Evolutionary conservation across 768 basidiomycete species (phyloP).

Genomic region (Leccinum boreale): DNA sequence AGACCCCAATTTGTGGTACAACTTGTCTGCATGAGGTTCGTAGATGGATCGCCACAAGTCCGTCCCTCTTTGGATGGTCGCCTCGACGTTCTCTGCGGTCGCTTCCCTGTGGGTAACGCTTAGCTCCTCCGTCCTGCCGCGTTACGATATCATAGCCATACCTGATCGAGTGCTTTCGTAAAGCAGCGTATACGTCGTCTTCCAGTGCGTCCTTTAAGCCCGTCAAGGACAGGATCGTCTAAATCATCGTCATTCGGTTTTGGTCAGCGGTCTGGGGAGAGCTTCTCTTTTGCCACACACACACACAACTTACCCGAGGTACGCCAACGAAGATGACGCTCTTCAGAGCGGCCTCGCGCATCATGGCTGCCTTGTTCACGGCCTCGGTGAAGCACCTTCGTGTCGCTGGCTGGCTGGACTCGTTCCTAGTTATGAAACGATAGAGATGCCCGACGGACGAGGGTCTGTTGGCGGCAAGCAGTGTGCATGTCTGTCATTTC

Average conservation of each 20-base stretch:
- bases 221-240: slow-evolving; percentile 82
- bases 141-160: slow-evolving; percentile 21
- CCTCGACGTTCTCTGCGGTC: slow-evolving; percentile 61
- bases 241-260: slow-evolving; percentile 13
- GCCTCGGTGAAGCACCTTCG: slow-evolving; percentile 49
- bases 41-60: slow-evolving; percentile 86
- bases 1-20: slow-evolving; percentile 78
- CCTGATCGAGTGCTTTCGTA: slow-evolving; percentile 69
- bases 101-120: slow-evolving; percentile 46
- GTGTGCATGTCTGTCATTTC: slow-evolving; percentile 68
- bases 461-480: slow-evolving; percentile 80
- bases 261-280: slow-evolving; percentile 3
- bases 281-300: neutral
- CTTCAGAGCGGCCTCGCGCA: slow-evolving; percentile 88
- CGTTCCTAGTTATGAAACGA: slow-evolving; percentile 62
- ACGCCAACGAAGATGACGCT: slow-evolving; percentile 88
- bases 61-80: slow-evolving; percentile 64
- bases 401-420: slow-evolving; percentile 38
- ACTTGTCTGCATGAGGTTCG: slow-evolving; percentile 83
- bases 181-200: slow-evolving; percentile 70
- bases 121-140: slow-evolving; percentile 18
- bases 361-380: slow-evolving; percentile 73
- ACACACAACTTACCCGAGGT: slow-evolving; percentile 57
- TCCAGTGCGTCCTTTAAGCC: slow-evolving; percentile 76
- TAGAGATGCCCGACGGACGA: slow-evolving; percentile 78